Conservation (phyloP, 2,329 filamentous ascomycete genomes). For the Coniochaeta sp. region DNA sequence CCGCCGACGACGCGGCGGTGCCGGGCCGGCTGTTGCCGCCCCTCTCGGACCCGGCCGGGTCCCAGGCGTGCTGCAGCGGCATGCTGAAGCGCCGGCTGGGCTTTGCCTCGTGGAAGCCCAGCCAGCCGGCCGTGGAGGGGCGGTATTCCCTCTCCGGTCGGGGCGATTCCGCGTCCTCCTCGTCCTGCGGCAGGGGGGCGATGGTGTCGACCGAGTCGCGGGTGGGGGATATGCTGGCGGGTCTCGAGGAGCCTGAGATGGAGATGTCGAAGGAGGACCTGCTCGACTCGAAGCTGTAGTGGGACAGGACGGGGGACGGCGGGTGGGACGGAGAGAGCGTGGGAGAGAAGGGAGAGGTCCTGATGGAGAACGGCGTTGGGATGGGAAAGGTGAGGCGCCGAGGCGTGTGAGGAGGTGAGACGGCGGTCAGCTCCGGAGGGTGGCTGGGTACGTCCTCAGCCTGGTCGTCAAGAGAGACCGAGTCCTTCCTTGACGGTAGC, state of each 20-base stretch:
- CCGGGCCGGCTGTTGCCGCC: not conserved
- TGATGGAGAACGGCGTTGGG: not conserved
- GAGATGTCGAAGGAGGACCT: too few species aligned
- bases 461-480: not conserved
- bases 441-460: not conserved
- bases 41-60: not conserved
- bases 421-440: not conserved
- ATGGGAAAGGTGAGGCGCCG: not conserved
- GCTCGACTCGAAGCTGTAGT: not conserved
- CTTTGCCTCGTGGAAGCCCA: slow-evolving; percentile 20
- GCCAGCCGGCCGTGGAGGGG: slow-evolving; percentile 20
- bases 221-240: not conserved
- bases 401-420: not conserved
- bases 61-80: slow-evolving; percentile 7
- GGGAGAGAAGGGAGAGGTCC: not conserved
- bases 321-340: not conserved
- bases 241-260: not conserved
- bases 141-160: slow-evolving; percentile 6
- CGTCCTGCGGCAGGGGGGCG: not conserved
- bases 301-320: not conserved
- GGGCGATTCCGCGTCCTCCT: too few species aligned
- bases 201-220: slow-evolving; percentile 4
- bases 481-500: not conserved
- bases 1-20: not conserved
- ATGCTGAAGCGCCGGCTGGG: slow-evolving; percentile 15